Base-by-base conservation (phyloP, 1,284 basidiomycete genomes). In the Neonothopanus nambi region DNA sequence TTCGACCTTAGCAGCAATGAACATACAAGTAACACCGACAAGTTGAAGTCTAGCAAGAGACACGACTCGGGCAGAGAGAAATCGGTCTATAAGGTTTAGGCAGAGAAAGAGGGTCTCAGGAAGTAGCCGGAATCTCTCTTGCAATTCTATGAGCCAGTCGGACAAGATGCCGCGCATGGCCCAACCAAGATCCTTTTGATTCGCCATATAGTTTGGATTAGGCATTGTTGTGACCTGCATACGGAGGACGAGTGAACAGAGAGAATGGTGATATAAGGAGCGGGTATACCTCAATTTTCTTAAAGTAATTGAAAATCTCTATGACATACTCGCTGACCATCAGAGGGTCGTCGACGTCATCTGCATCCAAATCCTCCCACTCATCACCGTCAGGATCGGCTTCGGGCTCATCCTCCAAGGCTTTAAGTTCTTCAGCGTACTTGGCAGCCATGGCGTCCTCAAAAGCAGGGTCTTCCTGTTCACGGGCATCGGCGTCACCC, bases 131-230 rank as follows among this genome's bases (percentile, higher is more conserved):
- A 98, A 98, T 63, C 94, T 93, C 61, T 86, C 81, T 70, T 99
- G 96, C 20, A 98, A 90, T 73, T 98, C 95, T 61, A 99, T 89
- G 56, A 99, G 81, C 97, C 96, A 98, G 77, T 99, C 96, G 57
- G 91, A 89, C 30, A 99, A 83, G 60, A 98, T 92, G 15, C 91
- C 91, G 20, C 95, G 92, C 92, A 96, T 95, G 54, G 86, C 86
- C 94, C 94, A 97, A 3, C 89, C 87, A 30, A 98, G 81, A 63
- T 95, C 92, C 63, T 87, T 89, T 71, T 98, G 95, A 61, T 79
- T 85, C 37, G 89, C 81, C 91, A 97, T 97, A 71, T 97, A 97
- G 61, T 89, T 82, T 0, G 92, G 85, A 63, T 92, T 90, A 1
- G 95, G 89, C 79, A 95, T 87, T 0, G 89, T 94, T 11, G 76